Base-by-base conservation (phyloP, 2,329 filamentous ascomycete species). In the Apiospora rasikravindrae region DNA sequence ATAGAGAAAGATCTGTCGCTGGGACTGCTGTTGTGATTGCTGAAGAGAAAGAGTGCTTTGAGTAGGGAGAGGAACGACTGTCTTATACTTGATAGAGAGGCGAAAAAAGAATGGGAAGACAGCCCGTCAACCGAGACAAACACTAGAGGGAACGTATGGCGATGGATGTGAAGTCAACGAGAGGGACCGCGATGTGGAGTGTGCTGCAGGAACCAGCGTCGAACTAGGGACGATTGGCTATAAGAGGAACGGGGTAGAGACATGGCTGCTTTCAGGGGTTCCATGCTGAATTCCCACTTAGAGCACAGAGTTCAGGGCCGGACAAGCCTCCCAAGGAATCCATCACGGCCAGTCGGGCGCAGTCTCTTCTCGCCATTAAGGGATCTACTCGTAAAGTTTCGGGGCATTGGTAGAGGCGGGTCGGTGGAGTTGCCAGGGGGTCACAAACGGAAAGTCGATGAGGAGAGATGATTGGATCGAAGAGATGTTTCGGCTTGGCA, bases 181-280 rank as follows among this genome's bases (percentile, higher is more conserved):
- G 74, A 75, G 74, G 73, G 76, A 75, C 75, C 76, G 76, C 71
- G 68, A 74, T 73, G 74, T 70, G 72, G 73, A 75, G 71, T 24
- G 70, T 33, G 77, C 78, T 82, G 81, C 81, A 82, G 79, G 81
- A 79, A 83, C 80, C 78, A 71, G 73, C 75, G 74, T 69, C 73
- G 68, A 73, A 73, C 73, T 71, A 67, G 69, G 75, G 75, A 77
- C 78, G 80, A 83, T 83, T 84, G 82, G 82, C 76, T 77, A 76
- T 73, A 73, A 76, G 72, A 75, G 71, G 77, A 78, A 78, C 75
- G 72, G 72, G 77, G 79, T 78, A 79, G 77, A 79, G 66, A 47
- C 66, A 45, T 45, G 66, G 66, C 57, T 64, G 29, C 33, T 10
- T 40, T 29, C 33, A 64, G 57, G 57, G 57, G 57, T n/a, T 64